Percentiles rank a stretch among this genome's conserved stretches.
These are phyloP conservation scores for Fusarium xylarioides DNA, from an alignment of 2,329 filamentous ascomycete genomes.

Conservation along the genomic window DNA sequence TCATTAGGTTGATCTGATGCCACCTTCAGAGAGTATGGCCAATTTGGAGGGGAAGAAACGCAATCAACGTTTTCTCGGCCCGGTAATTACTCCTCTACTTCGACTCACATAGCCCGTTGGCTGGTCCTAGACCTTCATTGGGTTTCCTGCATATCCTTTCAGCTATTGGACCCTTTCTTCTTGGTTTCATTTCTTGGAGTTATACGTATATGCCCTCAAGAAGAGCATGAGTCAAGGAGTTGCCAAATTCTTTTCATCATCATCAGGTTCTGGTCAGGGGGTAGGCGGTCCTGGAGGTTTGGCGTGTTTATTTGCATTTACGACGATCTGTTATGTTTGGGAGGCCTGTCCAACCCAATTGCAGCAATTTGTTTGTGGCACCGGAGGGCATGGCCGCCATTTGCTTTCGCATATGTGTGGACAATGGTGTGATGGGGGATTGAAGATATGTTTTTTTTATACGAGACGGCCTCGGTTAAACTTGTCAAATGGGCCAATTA, in stretches of 20 bases:
- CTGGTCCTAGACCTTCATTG: background rate
- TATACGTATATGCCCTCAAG: constrained; percentile 38
- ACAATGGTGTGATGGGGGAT: background rate
- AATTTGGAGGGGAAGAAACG: constrained; percentile 9
- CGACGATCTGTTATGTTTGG: constrained; percentile 12
- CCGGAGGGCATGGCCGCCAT: background rate
- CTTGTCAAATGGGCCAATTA: constrained; percentile 1
- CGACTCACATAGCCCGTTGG: constrained; percentile 1
- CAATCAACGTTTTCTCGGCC: background rate
- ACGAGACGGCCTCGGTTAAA: background rate
- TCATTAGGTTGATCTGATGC: background rate
- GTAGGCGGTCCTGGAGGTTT: constrained; percentile 25
- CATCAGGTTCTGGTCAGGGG: constrained; percentile 36
- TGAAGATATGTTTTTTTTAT: background rate
- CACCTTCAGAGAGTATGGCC: background rate
- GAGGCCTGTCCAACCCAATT: background rate
- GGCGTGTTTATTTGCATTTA: constrained; percentile 38
- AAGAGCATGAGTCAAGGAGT: constrained; percentile 36
- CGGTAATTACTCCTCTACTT: constrained; percentile 29
- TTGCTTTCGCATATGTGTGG: constrained; percentile 8
- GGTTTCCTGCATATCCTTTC: background rate
- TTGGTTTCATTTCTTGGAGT: constrained; percentile 39
- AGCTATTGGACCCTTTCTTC: constrained; percentile 19
- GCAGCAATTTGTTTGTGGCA: background rate
- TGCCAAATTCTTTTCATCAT: constrained; percentile 36